Conservation (phyloP, 2,329 filamentous ascomycete genomes). For the Fragosphaeria purpurea region DNA sequence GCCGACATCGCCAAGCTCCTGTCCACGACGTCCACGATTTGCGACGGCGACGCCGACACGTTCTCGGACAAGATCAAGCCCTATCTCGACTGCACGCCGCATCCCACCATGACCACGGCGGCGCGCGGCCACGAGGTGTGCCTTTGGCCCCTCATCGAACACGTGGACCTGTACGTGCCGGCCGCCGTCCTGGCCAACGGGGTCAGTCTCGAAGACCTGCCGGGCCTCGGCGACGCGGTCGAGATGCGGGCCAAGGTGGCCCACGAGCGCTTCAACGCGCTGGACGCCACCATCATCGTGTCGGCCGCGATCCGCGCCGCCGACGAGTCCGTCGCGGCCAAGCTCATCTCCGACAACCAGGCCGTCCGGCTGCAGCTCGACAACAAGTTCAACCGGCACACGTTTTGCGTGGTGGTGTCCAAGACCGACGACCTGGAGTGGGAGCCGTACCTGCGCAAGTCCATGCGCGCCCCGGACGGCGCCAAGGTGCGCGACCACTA, state of each 20-base stretch:
- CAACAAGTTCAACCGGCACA: constrained; percentile 15
- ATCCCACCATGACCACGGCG: too few relatives aligned
- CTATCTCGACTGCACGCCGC: constrained; percentile 6
- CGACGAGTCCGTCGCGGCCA: constrained; percentile 16
- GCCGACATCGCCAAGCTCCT: neutral
- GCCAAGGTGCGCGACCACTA: too few relatives aligned
- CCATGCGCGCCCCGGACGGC: too few relatives aligned
- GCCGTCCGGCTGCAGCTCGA: constrained; percentile 19
- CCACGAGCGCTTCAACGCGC: constrained; percentile 4
- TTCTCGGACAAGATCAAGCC: constrained; percentile 4
- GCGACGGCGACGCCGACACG: neutral
- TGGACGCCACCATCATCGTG: constrained; percentile 21
- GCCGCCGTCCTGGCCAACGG: constrained; percentile 36
- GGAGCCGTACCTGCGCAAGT: constrained; percentile 1
- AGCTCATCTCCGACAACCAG: constrained; percentile 18
- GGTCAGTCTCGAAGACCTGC: constrained; percentile 42
- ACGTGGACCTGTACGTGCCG: constrained; percentile 33
- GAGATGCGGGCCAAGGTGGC: constrained; percentile 19
- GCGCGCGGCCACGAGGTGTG: neutral
- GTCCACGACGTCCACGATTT: neutral
- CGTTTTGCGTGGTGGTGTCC: constrained; percentile 18
- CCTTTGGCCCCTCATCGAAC: constrained; percentile 27
- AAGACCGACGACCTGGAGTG: constrained; percentile 21
- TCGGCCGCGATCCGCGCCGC: constrained; percentile 16
- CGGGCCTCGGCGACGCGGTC: constrained; percentile 36